These are phyloP conservation scores for Trichophyton equinum DNA, from an alignment of 2,329 filamentous ascomycete species.

Conservation along the genomic window DNA sequence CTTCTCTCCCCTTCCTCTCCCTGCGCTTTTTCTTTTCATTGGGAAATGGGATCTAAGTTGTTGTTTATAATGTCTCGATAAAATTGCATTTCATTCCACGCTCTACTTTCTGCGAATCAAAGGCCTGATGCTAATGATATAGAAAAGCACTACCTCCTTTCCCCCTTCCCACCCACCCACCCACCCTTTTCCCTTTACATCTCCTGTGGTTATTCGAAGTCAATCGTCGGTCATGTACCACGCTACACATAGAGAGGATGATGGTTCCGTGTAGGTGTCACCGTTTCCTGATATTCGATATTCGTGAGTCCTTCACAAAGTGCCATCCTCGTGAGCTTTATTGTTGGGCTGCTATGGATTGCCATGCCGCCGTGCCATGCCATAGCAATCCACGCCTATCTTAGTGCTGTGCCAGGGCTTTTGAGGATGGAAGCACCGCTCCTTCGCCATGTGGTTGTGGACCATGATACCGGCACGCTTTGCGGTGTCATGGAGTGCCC, in stretches of 20 bases:
- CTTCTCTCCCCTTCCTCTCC: background rate
- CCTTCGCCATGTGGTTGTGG: background rate
- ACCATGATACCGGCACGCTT: background rate
- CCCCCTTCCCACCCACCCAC: background rate
- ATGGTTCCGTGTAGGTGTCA: conserved; percentile 4
- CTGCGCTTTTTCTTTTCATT: conserved; percentile 2
- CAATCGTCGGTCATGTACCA: conserved; percentile 4
- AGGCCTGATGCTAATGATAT: background rate
- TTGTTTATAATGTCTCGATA: conserved; percentile 11
- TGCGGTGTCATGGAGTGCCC: background rate
- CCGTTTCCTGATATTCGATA: background rate
- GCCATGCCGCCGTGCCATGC: background rate
- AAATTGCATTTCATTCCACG: conserved; percentile 7
- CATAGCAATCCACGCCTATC: background rate
- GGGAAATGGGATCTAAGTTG: background rate
- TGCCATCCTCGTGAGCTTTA: conserved; percentile 1
- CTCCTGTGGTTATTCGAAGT: conserved; percentile 1
- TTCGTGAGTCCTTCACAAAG: background rate
- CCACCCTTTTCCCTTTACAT: background rate
- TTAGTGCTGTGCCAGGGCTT: background rate
- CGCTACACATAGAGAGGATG: conserved; percentile 4
- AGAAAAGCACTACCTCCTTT: background rate
- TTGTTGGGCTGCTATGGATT: background rate
- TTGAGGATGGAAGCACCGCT: background rate
- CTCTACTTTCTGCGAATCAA: conserved; percentile 1